Evolutionary conservation across 2,329 filamentous ascomycete genomes (phyloP).

Genomic region (Rutstroemia sp.): DNA sequence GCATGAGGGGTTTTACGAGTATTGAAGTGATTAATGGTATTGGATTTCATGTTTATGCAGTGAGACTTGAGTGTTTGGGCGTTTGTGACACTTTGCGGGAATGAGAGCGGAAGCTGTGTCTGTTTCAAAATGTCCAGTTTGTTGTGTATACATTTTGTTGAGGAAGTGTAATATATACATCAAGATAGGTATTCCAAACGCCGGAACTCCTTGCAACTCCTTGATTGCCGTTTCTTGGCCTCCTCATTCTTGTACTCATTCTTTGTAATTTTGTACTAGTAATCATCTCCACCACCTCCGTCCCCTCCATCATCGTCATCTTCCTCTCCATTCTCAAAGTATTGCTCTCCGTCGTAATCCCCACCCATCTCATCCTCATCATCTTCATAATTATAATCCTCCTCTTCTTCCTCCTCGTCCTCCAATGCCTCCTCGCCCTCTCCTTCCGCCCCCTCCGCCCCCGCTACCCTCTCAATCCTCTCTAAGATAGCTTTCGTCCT

Average conservation of each 20-base stretch:
- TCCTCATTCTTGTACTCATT: background rate
- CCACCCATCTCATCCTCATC: slow-evolving; percentile 53
- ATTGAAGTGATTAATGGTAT: no score
- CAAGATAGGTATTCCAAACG: background rate
- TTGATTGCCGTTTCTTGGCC: background rate
- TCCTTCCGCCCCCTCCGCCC: slow-evolving; percentile 34
- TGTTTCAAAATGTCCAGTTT: no score
- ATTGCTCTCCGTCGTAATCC: slow-evolving; percentile 58
- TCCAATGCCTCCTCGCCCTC: slow-evolving; percentile 32
- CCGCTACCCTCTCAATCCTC: slow-evolving; percentile 21
- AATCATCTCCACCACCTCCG: slow-evolving; percentile 24
- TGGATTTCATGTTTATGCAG: no score
- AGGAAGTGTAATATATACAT: no score
- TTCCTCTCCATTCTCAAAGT: slow-evolving; percentile 53
- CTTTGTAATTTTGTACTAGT: slow-evolving; percentile 7
- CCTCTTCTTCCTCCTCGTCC: slow-evolving; percentile 34
- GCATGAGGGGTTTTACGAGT: no score
- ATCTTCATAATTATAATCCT: slow-evolving; percentile 41
- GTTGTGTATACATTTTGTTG: no score
- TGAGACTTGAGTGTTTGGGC: no score
- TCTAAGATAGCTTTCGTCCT: slow-evolving; percentile 13
- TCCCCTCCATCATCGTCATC: slow-evolving; percentile 46
- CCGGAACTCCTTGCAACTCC: background rate
- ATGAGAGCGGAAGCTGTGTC: no score
- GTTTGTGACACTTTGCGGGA: no score